Conservation (phyloP, 495 filamentous ascomycete genomes). For the Daldinia childiae region DNA sequence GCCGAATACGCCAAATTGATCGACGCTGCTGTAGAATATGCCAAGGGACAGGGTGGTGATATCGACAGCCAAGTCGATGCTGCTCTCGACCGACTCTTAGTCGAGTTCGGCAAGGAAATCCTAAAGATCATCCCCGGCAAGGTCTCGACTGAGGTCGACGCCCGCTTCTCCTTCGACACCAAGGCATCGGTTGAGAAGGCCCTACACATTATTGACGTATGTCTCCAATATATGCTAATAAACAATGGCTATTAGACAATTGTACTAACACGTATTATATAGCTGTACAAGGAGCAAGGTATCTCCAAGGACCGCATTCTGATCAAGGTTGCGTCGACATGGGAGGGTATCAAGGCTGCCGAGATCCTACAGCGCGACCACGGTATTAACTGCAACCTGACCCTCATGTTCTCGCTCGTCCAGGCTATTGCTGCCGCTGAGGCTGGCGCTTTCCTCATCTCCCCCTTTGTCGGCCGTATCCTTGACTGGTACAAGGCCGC, state of each 20-base stretch:
- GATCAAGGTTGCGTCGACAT: conserved; percentile 88
- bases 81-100: conserved; percentile 90
- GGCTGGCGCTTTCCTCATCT: conserved; percentile 98
- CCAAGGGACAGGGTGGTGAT: conserved; percentile 74
- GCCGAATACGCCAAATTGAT: conserved; percentile 93
- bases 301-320: conserved; percentile 93
- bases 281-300: conserved; percentile 93
- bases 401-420: conserved; percentile 95
- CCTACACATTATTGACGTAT: conserved; percentile 93
- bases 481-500: conserved; percentile 99
- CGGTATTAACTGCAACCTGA: conserved; percentile 97
- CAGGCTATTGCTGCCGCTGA: conserved; percentile 98
- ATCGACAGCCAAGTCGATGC: conserved; percentile 82
- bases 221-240: conserved; percentile 26
- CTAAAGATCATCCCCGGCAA: conserved; percentile 96
- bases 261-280: conserved; percentile 21
- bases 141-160: conserved; percentile 98
- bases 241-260: background rate
- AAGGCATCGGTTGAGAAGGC: conserved; percentile 94
- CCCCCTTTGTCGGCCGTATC: conserved; percentile 98
- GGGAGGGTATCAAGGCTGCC: conserved; percentile 98
- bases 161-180: conserved; percentile 94
- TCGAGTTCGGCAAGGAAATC: conserved; percentile 98
- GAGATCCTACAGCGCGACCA: conserved; percentile 93
- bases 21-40: conserved; percentile 84